These are phyloP conservation scores for Sarcomyxa edulis DNA, from an alignment of 768 basidiomycete genomes.

Conservation along the genomic window DNA sequence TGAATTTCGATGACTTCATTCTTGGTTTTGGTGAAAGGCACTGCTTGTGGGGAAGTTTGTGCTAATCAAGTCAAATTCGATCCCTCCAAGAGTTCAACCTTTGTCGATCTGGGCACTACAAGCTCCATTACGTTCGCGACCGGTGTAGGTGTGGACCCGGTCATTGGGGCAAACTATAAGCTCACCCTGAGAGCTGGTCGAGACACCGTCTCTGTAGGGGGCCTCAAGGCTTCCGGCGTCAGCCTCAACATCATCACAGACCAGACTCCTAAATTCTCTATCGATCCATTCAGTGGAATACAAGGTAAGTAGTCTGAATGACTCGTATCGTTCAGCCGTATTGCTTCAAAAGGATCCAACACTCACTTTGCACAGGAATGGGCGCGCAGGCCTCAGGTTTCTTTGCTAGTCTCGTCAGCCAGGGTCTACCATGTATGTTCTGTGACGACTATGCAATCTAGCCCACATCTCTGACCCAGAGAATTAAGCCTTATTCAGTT, in stretches of 20 bases:
- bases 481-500: constrained; percentile 42
- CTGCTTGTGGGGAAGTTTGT: constrained; percentile 40
- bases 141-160: constrained; percentile 51
- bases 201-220: constrained; percentile 48
- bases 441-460: not conserved
- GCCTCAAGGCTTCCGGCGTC: constrained; percentile 29
- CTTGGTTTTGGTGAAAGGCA: too few relatives aligned
- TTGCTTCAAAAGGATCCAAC: too few relatives aligned
- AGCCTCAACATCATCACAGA: constrained; percentile 46
- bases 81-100: constrained; percentile 44
- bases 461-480: constrained; percentile 6
- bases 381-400: constrained; percentile 44
- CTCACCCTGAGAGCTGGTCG: constrained; percentile 37
- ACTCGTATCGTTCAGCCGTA: not conserved
- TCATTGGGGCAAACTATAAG: constrained; percentile 39
- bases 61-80: constrained; percentile 41
- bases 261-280: constrained; percentile 46
- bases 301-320: constrained; percentile 36
- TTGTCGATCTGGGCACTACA: constrained; percentile 35
- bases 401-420: constrained; percentile 38
- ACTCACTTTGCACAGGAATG: constrained; percentile 33
- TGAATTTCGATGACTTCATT: constrained; percentile 1
- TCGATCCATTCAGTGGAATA: constrained; percentile 54
- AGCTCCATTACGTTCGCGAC: constrained; percentile 48
- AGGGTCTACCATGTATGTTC: constrained; percentile 44